Conservation (phyloP, 495 filamentous ascomycete species). For the Podospora australis region DNA sequence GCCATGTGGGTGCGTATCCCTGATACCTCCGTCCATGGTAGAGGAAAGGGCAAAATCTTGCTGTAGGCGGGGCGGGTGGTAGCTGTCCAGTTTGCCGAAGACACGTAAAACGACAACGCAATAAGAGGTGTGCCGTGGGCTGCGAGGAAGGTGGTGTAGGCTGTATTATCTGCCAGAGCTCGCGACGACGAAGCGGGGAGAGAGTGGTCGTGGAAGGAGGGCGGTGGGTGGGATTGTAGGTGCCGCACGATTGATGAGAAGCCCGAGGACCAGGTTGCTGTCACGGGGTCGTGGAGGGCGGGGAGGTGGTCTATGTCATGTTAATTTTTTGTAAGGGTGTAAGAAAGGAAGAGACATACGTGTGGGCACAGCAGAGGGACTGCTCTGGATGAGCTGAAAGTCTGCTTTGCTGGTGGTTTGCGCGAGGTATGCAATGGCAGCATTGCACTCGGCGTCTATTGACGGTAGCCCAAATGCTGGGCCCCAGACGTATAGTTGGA, state of each 20-base stretch:
- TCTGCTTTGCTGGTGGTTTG: conserved; percentile 48
- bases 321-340: not conserved
- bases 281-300: conserved; percentile 54
- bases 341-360: conserved; percentile 43
- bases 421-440: conserved; percentile 64
- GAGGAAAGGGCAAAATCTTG: conserved; percentile 69
- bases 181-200: conserved; percentile 50
- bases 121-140: conserved; percentile 60
- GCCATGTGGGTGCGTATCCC: conserved; percentile 60
- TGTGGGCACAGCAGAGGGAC: conserved; percentile 66
- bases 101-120: conserved; percentile 81
- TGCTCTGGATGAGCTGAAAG: conserved; percentile 72
- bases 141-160: conserved; percentile 62
- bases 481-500: conserved; percentile 89
- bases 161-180: conserved; percentile 62
- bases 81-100: conserved; percentile 70
- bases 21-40: conserved; percentile 72
- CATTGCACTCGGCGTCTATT: conserved; percentile 82
- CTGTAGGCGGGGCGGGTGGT: conserved; percentile 71
- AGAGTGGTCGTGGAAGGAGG: conserved; percentile 52
- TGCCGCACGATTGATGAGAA: conserved; percentile 70
- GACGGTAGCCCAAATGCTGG: conserved; percentile 82
- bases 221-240: conserved; percentile 43
- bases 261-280: conserved; percentile 54
- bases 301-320: conserved; percentile 62